Evolutionary conservation across 352 stramenopile genomes (phyloP).

Genomic region (Phytophthora constricta): DNA sequence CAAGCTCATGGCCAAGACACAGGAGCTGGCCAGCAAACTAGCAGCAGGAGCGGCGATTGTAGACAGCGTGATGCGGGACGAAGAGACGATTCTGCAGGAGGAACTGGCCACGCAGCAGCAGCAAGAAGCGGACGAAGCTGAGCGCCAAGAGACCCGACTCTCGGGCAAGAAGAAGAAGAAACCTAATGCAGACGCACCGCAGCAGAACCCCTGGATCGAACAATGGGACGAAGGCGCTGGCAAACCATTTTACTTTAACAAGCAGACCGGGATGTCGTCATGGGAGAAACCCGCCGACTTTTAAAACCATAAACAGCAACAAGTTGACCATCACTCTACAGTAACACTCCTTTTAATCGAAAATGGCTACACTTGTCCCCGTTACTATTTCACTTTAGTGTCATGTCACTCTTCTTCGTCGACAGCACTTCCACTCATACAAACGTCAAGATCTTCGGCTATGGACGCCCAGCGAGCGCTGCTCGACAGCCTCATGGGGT

Average conservation of each 20-base stretch:
- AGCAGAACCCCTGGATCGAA: slow-evolving; percentile 66
- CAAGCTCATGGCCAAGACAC: slow-evolving; percentile 76
- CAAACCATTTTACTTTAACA: slow-evolving; percentile 91
- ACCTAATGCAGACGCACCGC: slow-evolving; percentile 17
- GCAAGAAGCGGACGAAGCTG: slow-evolving; percentile 39
- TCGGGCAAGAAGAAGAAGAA: slow-evolving; percentile 36
- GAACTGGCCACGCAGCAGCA: slow-evolving; percentile 63
- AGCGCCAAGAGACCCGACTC: slow-evolving; percentile 15
- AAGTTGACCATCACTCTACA: background rate
- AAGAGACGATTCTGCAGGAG: slow-evolving; percentile 62
- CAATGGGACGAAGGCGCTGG: slow-evolving; percentile 78
- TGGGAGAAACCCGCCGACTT: slow-evolving; percentile 84
- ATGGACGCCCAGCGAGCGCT: slow-evolving; percentile 89
- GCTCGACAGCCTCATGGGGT: slow-evolving; percentile 91
- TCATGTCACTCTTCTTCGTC: background rate
- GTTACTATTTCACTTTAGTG: slow-evolving; percentile 14
- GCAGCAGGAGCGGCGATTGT: slow-evolving; percentile 68
- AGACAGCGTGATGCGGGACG: slow-evolving; percentile 73
- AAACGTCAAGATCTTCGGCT: slow-evolving; percentile 9
- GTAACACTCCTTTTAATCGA: background rate
- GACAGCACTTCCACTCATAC: slow-evolving; percentile 3
- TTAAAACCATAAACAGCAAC: slow-evolving; percentile 15
- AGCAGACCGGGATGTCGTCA: slow-evolving; percentile 77
- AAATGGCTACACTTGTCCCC: slow-evolving; percentile 1
- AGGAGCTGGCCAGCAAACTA: slow-evolving; percentile 72